A percentile compares a stretch with the other conserved stretches of the same genome.
These are phyloP conservation scores for Spizellomyces punctatus DNA, from an alignment of 192 early-diverging fungal species.

Conservation along the genomic window DNA sequence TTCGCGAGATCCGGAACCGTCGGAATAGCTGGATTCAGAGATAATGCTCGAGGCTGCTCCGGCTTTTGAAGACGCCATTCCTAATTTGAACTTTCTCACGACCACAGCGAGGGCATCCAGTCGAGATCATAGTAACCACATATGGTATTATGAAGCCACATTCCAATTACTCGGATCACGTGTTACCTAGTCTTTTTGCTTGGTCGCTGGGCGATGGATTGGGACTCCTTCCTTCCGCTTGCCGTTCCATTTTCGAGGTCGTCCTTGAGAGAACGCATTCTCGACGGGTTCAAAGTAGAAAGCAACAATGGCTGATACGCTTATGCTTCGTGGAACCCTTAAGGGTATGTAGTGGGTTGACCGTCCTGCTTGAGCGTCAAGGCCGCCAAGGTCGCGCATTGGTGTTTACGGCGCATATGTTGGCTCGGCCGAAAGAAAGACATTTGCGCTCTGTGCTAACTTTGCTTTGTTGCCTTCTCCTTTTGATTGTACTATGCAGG, in stretches of 20 bases:
- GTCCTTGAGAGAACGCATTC: conserved; percentile 11
- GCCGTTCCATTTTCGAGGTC: conserved; percentile 9
- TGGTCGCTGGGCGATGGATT: background rate
- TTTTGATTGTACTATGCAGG: conserved; percentile 44
- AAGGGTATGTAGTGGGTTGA: conserved; percentile 33
- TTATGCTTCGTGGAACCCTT: conserved; percentile 53
- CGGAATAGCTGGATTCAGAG: too few species aligned
- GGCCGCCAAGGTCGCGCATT: background rate
- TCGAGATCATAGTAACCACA: too few species aligned
- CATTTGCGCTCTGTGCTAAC: background rate
- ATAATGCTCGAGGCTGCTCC: too few species aligned
- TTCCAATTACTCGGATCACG: too few species aligned
- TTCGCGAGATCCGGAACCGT: too few species aligned
- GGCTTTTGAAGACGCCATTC: too few species aligned
- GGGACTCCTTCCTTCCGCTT: background rate
- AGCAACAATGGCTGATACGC: conserved; percentile 40
- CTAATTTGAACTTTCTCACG: too few species aligned
- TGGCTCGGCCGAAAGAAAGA: background rate
- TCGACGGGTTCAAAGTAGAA: too few species aligned
- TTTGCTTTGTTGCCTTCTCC: background rate
- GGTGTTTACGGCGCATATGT: too few species aligned
- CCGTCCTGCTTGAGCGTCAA: background rate
- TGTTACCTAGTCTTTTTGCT: too few species aligned
- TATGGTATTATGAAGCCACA: too few species aligned
- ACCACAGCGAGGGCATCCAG: too few species aligned